phyloP scores from a whole-genome alignment of 1,284 basidiomycete genomes.

The Exobasidium cylindrosporum region DNA sequence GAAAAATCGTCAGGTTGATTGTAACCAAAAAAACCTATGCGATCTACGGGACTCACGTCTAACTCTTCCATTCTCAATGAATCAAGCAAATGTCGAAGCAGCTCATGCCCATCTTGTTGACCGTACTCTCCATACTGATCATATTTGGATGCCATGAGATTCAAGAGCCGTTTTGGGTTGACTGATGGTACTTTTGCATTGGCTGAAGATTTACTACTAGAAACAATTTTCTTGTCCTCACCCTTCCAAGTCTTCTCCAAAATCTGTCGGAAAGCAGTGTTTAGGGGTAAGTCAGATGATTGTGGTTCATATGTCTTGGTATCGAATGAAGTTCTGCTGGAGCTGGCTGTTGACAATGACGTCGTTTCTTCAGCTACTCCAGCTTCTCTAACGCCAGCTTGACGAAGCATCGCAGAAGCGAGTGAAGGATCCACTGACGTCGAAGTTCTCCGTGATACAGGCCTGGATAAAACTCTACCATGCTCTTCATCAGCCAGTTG shows the following conservation, averaged over 20 bases:
- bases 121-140: slow-evolving; percentile 80
- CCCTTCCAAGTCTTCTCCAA: slow-evolving; percentile 39
- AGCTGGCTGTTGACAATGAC: background rate
- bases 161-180: slow-evolving; percentile 61
- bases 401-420: background rate
- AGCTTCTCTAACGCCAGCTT: background rate
- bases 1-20: slow-evolving; percentile 20
- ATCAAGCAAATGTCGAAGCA: slow-evolving; percentile 81
- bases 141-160: slow-evolving; percentile 74
- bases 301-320: background rate
- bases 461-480: slow-evolving; percentile 11
- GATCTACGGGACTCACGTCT: slow-evolving; percentile 79
- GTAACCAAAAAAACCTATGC: too few species aligned
- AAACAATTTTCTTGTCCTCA: slow-evolving; percentile 20
- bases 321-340: background rate
- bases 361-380: background rate
- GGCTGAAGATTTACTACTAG: slow-evolving; percentile 9
- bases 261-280: slow-evolving; percentile 39
- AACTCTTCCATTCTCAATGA: slow-evolving; percentile 92
- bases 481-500: slow-evolving; percentile 34
- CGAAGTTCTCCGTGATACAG: background rate
- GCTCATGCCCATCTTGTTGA: slow-evolving; percentile 93
- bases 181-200: slow-evolving; percentile 19
- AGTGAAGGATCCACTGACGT: background rate
- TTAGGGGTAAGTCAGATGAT: slow-evolving; percentile 30